Base-by-base conservation (phyloP, 2,329 filamentous ascomycete species). In the Arthrinium puccinioides region DNA sequence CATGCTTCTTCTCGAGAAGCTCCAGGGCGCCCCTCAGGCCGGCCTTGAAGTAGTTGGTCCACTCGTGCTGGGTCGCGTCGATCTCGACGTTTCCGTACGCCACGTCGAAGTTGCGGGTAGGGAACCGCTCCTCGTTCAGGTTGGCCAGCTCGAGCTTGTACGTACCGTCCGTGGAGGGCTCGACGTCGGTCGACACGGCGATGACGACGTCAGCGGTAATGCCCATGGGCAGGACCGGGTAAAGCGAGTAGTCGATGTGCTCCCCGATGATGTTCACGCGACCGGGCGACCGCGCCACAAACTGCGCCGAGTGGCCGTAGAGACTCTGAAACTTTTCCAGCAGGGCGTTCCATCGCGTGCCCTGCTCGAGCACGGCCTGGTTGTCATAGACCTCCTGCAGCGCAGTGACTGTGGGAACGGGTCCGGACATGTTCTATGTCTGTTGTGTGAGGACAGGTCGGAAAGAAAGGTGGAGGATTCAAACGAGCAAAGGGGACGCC, bases 21-120 rank as follows among this genome's bases (percentile, higher is more conserved):
- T 85, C 76, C 39, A 95, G 64, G 1, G 90, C 90, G 21, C 89
- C 92, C 24, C 78, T 71, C 34, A 97, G 69, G 0, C 92, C 92
- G 37, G 87, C 86, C 66, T 92, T 94, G 76, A 98, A 97, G 71
- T 98, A 98, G 60, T 97, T 98, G 40, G 87, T 85, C 92, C 92
- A 98, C 64, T 96, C 88, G 48, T 94, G 84, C 49, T 83, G 76
- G 14, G 79, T 80, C 7, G 87, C 76, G 60, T 97, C 88, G 51
- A 98, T 95, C 16, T 83, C 75, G n/a, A 90, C 72, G 9, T 71
- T 68, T 44, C 72, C 68, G 21, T 63, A 55, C 3, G 84, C 76
- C 8, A 96, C 72, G 31, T 79, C 72, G 56, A 96, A 94, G 49
- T 85, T 78, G 47, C 77, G 76, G 2, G 79, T 62, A 2, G 84